Percentiles rank a stretch among this genome's conserved stretches.
These are phyloP conservation scores for Acanthamoeba lenticulata DNA, from an alignment of 208 protist species.

Conservation along the genomic window DNA sequence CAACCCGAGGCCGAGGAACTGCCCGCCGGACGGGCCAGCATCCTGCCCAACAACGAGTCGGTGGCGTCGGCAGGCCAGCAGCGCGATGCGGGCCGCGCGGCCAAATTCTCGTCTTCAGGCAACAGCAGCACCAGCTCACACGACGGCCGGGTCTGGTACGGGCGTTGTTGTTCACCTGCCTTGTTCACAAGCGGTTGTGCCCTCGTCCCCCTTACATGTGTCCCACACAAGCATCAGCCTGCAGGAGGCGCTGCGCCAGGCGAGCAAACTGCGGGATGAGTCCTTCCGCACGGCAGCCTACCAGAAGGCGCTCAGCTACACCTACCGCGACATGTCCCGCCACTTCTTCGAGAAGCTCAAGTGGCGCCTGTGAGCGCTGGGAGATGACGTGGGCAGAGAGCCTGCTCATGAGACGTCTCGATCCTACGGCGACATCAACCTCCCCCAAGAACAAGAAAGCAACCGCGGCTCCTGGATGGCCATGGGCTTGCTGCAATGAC, in stretches of 20 bases:
- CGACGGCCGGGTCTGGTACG: background rate
- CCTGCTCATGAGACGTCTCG: no score
- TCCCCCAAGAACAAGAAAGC: no score
- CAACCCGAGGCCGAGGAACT: background rate
- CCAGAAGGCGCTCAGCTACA: background rate
- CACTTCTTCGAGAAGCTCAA: conserved; percentile 25
- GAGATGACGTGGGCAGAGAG: no score
- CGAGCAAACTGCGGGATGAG: background rate
- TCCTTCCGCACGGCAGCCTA: background rate
- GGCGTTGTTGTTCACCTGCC: background rate
- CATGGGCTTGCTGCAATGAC: no score
- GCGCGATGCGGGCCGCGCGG: no score
- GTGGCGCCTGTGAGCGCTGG: background rate
- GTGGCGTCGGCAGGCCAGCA: no score
- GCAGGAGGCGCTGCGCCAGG: background rate
- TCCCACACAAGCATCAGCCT: background rate
- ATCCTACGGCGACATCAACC: no score
- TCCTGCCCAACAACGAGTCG: background rate
- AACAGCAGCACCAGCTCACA: background rate
- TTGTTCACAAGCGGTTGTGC: no score
- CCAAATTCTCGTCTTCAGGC: no score
- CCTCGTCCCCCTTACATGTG: background rate
- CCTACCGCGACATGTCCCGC: background rate
- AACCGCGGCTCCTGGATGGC: no score
- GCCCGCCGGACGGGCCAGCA: background rate